A percentile compares a stretch with the other conserved stretches of the same genome.
Conservation (phyloP, 129 eudicot genomes). For the Chrysanthemum seticuspe region DNA sequence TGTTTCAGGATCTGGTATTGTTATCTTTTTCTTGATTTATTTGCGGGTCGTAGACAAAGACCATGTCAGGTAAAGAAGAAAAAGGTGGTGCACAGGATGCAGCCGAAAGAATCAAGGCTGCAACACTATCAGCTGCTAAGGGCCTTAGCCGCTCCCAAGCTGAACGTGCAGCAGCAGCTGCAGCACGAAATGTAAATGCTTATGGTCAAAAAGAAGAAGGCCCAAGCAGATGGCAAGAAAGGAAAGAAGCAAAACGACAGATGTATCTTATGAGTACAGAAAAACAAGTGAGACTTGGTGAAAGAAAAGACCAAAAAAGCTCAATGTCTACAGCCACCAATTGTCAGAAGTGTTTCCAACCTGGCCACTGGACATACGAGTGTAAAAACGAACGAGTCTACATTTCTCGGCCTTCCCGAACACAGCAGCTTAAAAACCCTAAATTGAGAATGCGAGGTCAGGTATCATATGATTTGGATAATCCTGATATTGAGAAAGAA, state of each 20-base stretch:
- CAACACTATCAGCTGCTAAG: slow-evolving; percentile 89
- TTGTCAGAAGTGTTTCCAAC: slow-evolving; percentile 88
- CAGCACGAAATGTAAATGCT: slow-evolving; percentile 89
- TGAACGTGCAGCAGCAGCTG: slow-evolving; percentile 93
- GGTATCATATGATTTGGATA: slow-evolving; percentile 59
- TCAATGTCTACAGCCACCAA: slow-evolving; percentile 55
- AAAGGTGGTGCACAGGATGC: slow-evolving; percentile 87
- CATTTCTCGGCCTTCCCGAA: slow-evolving; percentile 90
- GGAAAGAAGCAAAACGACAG: slow-evolving; percentile 95
- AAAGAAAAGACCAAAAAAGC: slow-evolving; percentile 68
- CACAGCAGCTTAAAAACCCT: slow-evolving; percentile 85
- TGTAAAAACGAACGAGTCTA: slow-evolving; percentile 92
- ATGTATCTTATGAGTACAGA: slow-evolving; percentile 97
- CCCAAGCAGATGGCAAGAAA: slow-evolving; percentile 99
- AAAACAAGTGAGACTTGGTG: slow-evolving; percentile 88
- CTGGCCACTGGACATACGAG: slow-evolving; percentile 93
- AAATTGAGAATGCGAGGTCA: slow-evolving; percentile 68
- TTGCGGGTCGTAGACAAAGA: not conserved
- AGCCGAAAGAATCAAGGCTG: slow-evolving; percentile 78
- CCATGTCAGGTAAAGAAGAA: slow-evolving; percentile 64
- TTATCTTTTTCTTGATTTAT: slow-evolving; percentile 3
- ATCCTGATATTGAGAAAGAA: slow-evolving; percentile 54
- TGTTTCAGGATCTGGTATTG: slow-evolving; percentile 15
- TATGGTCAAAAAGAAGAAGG: slow-evolving; percentile 99
- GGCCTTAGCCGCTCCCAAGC: slow-evolving; percentile 98